Percentiles rank a stretch among this genome's conserved stretches.
Evolutionary conservation across 2,329 filamentous ascomycete genomes (phyloP).

Genomic region (Colletotrichum paranaense): DNA sequence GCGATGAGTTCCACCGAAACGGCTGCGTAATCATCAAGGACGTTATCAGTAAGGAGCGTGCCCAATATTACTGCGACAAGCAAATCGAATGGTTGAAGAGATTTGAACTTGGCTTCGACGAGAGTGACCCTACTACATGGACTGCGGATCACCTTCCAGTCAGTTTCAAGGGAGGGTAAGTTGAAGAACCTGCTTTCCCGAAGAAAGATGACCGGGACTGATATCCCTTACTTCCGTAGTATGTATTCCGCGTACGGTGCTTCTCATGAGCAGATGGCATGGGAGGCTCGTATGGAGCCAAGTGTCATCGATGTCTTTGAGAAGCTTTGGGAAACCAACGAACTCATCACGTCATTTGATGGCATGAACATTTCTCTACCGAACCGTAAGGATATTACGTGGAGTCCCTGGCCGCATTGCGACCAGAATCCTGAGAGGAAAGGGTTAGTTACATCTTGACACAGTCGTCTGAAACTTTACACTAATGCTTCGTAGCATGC

Average conservation of each 20-base stretch:
- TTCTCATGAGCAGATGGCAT: conserved; percentile 55
- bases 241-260: conserved; percentile 54
- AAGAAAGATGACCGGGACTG: background rate
- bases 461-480: too few relatives aligned
- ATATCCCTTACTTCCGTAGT: conserved; percentile 25
- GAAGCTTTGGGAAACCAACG: conserved; percentile 51
- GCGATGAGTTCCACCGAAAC: conserved; percentile 54
- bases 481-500: conserved; percentile 37
- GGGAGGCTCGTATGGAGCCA: conserved; percentile 56
- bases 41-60: conserved; percentile 49
- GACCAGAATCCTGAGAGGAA: conserved; percentile 55
- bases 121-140: conserved; percentile 52
- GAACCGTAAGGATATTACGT: conserved; percentile 49
- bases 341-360: conserved; percentile 43
- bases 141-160: conserved; percentile 54
- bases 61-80: conserved; percentile 52
- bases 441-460: conserved; percentile 41
- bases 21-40: conserved; percentile 54
- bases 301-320: conserved; percentile 52
- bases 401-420: conserved; percentile 56
- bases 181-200: too few relatives aligned
- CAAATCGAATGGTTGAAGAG: conserved; percentile 54
- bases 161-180: conserved; percentile 50
- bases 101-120: conserved; percentile 53
- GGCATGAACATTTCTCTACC: conserved; percentile 56